Percentiles rank a stretch among this genome's conserved stretches.
These are phyloP conservation scores for Diversispora epigaea DNA, from an alignment of 192 early-diverging fungal genomes.

Conservation along the genomic window DNA sequence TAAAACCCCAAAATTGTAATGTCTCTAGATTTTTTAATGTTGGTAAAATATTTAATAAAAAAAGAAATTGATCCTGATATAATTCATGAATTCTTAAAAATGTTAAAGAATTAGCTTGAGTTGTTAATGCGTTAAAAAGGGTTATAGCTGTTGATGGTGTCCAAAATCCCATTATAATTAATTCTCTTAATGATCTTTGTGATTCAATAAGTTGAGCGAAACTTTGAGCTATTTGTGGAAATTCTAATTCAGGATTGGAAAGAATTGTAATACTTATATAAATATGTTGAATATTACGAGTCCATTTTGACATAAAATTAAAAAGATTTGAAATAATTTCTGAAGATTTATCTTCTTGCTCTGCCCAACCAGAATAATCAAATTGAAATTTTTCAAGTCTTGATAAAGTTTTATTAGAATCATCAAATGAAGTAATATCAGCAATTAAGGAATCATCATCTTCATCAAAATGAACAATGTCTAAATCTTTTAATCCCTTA, in stretches of 20 bases:
- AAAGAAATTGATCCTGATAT: not conserved
- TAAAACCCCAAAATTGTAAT: not conserved
- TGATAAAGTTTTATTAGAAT: slow-evolving; percentile 1
- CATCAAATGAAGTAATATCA: slow-evolving; percentile 5
- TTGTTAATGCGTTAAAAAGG: slow-evolving; percentile 2
- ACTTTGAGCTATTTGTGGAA: not conserved
- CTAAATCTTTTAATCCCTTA: slow-evolving; percentile 4
- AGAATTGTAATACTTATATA: slow-evolving; percentile 10
- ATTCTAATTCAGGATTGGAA: not conserved
- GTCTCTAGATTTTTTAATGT: not conserved
- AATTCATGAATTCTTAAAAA: slow-evolving; percentile 9
- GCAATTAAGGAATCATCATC: slow-evolving; percentile 12
- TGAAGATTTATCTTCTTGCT: not conserved
- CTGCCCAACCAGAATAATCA: slow-evolving; percentile 5
- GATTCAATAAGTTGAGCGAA: not conserved
- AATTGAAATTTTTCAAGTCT: slow-evolving; percentile 19
- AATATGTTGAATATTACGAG: slow-evolving; percentile 20
- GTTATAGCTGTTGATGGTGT: not conserved
- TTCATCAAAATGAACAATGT: slow-evolving; percentile 12
- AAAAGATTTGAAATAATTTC: slow-evolving; percentile 22
- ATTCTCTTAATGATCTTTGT: not conserved
- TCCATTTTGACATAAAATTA: not conserved
- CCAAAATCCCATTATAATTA: slow-evolving; percentile 5
- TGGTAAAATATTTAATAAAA: slow-evolving; percentile 10
- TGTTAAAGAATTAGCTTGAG: slow-evolving; percentile 6